These are phyloP conservation scores for Nephromyces sp. DNA, from an alignment of 169 alveolate species.

Conservation along the genomic window DNA sequence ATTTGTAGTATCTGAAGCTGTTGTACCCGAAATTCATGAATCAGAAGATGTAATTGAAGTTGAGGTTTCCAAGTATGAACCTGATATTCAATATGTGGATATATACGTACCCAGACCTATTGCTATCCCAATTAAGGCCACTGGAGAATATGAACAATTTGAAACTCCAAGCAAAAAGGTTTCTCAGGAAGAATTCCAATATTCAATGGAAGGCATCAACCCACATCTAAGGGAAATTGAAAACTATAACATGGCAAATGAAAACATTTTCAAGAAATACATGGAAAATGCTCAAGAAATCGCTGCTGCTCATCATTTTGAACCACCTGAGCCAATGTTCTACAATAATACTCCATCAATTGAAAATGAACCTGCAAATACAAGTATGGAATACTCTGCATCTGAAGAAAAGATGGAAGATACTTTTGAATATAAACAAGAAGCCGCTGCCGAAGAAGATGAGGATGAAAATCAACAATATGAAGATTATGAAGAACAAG, in stretches of 20 bases:
- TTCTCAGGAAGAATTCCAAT: neutral
- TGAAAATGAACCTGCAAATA: no score
- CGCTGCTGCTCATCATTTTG: neutral
- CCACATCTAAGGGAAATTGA: neutral
- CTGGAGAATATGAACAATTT: neutral
- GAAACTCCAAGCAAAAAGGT: neutral
- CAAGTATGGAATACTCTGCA: no score
- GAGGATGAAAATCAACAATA: no score
- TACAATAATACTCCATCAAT: no score
- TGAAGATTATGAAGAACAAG: no score
- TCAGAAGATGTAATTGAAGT: neutral
- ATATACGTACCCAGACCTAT: constrained; percentile 17
- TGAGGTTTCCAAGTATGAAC: constrained; percentile 5
- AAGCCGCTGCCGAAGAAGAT: no score
- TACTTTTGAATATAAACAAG: no score
- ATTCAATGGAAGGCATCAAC: neutral
- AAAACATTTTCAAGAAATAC: neutral
- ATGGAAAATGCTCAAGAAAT: neutral
- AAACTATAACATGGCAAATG: neutral
- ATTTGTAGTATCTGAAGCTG: constrained; percentile 2
- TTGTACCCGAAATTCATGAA: constrained; percentile 17
- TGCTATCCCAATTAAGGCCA: constrained; percentile 20
- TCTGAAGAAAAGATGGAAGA: no score
- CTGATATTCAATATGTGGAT: constrained; percentile 11
- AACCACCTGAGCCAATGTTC: neutral